Evolutionary conservation across 1,139 yeast species (phyloP).

Genomic region (Wickerhamomyces sp.): DNA sequence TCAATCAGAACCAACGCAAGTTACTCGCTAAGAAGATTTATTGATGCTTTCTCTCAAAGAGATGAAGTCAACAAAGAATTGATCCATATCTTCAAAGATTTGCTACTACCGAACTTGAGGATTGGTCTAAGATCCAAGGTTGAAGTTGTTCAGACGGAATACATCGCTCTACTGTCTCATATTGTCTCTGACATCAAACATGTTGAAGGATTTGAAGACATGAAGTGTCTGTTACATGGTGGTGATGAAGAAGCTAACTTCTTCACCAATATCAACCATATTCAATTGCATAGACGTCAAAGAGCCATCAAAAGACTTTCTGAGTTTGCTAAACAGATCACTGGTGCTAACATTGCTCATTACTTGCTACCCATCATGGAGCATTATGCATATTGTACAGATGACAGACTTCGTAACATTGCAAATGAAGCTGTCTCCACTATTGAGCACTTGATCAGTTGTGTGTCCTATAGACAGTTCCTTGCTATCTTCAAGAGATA

Average conservation of each 20-base stretch:
- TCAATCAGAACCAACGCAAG: constrained; percentile 79
- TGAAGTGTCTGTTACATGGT: constrained; percentile 58
- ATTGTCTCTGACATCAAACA: constrained; percentile 48
- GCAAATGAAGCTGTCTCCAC: constrained; percentile 69
- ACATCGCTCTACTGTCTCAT: constrained; percentile 60
- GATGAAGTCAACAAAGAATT: constrained; percentile 34
- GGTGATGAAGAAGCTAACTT: constrained; percentile 85
- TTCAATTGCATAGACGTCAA: constrained; percentile 83
- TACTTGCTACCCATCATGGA: constrained; percentile 83
- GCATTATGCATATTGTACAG: constrained; percentile 55
- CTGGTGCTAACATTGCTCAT: constrained; percentile 64
- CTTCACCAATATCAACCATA: constrained; percentile 74
- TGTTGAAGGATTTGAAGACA: constrained; percentile 54
- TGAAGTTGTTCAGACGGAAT: constrained; percentile 69
- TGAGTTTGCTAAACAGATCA: constrained; percentile 36
- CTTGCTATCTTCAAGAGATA: constrained; percentile 72
- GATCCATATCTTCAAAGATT: constrained; percentile 44
- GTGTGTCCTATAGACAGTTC: constrained; percentile 76
- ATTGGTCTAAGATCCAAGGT: constrained; percentile 60
- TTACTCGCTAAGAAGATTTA: constrained; percentile 56
- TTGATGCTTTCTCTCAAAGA: constrained; percentile 49
- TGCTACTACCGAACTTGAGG: constrained; percentile 62
- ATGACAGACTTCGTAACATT: constrained; percentile 58
- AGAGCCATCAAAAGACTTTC: constrained; percentile 68
- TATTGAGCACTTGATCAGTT: constrained; percentile 53